Percentiles rank a stretch among this genome's conserved stretches.
phyloP scores from a whole-genome alignment of 805 yeast species.

The Starmerella sp. region DNA sequence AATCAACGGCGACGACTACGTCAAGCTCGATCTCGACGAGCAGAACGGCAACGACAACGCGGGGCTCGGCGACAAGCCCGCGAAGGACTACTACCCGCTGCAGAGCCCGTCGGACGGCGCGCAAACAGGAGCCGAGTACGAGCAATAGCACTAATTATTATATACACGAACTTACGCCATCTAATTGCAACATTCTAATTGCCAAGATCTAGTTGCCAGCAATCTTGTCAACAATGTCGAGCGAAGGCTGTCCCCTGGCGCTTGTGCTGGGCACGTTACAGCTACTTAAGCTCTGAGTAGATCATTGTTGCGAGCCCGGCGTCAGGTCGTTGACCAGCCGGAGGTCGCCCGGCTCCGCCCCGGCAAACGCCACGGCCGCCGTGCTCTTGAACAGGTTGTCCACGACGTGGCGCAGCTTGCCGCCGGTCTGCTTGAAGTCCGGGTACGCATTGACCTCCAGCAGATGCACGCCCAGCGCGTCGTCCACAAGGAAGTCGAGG shows the following conservation, averaged over 20 bases:
- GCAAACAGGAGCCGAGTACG: background rate
- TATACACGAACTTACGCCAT: background rate
- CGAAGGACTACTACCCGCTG: conserved; percentile 11
- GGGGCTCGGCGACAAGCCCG: conserved; percentile 17
- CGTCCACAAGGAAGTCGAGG: conserved; percentile 70
- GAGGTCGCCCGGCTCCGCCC: background rate
- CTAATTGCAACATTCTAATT: too few species aligned
- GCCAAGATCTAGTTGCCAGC: too few species aligned
- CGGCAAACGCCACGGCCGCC: conserved; percentile 36
- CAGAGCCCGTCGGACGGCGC: background rate
- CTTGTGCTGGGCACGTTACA: too few species aligned
- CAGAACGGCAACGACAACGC: conserved; percentile 19
- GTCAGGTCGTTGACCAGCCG: background rate
- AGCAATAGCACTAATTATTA: background rate
- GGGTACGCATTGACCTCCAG: conserved; percentile 91
- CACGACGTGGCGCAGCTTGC: conserved; percentile 53
- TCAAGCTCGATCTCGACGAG: conserved; percentile 28
- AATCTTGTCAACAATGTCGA: too few species aligned
- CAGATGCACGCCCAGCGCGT: conserved; percentile 41
- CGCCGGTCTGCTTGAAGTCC: conserved; percentile 93
- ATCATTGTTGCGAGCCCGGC: background rate
- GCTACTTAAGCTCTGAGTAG: too few species aligned
- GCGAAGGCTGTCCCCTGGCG: too few species aligned
- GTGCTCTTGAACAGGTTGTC: conserved; percentile 53
- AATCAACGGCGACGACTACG: conserved; percentile 55